Evolutionary conservation across 768 basidiomycete genomes (phyloP).

Genomic region (Chlorophyllum brunneum): DNA sequence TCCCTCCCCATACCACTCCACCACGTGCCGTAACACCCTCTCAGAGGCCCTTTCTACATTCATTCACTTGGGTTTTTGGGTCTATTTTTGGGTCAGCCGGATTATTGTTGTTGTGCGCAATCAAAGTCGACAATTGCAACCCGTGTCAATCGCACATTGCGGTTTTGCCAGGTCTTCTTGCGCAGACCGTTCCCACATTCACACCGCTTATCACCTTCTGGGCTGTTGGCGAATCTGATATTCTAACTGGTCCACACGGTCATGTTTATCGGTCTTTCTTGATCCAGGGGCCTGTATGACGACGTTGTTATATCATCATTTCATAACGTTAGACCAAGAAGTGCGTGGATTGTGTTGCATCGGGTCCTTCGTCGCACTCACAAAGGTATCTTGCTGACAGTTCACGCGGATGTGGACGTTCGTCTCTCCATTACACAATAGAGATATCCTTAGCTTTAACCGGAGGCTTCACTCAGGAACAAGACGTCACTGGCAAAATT

Average conservation of each 20-base stretch:
- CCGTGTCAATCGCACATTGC: no score
- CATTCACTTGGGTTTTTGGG: background rate
- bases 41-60: background rate
- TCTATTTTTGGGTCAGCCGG: no score
- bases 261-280: background rate
- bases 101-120: no score
- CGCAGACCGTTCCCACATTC: no score
- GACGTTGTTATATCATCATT: conserved; percentile 22
- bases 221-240: no score
- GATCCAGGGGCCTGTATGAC: conserved; percentile 24
- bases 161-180: no score
- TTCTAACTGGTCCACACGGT: background rate
- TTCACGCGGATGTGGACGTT: conserved; percentile 22
- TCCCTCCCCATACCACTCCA: background rate
- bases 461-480: conserved; percentile 11
- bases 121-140: no score
- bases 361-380: background rate
- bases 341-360: conserved; percentile 7
- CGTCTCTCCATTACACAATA: conserved; percentile 1
- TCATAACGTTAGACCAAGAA: conserved; percentile 22
- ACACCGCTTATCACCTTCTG: no score
- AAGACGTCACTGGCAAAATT: conserved; percentile 22
- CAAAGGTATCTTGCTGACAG: conserved; percentile 9
- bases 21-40: background rate
- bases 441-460: background rate